phyloP scores from a whole-genome alignment of 257 asterid species.

The Plantago major region DNA sequence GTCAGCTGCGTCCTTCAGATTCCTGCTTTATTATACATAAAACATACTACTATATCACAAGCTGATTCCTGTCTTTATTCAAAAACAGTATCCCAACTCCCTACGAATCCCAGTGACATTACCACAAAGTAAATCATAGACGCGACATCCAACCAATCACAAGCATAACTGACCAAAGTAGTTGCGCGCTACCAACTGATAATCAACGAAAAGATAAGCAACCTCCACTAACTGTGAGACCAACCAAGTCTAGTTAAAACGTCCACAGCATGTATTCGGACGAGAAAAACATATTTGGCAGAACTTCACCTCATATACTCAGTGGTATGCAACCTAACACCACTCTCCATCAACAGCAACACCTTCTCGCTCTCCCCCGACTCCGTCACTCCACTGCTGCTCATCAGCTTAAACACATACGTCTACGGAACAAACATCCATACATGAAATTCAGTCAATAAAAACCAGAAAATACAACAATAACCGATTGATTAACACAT shows the following conservation, averaged over 20 bases:
- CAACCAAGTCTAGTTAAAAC: neutral
- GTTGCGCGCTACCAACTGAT: neutral
- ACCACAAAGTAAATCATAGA: too few relatives aligned
- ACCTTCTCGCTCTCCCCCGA: conserved; percentile 99
- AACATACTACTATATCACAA: too few relatives aligned
- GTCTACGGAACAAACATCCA: conserved; percentile 44
- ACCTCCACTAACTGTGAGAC: neutral
- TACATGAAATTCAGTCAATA: neutral
- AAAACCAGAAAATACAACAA: neutral
- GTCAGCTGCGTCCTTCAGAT: too few relatives aligned
- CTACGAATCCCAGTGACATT: too few relatives aligned
- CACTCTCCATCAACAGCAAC: conserved; percentile 93
- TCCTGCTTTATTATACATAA: too few relatives aligned
- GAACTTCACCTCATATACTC: conserved; percentile 70
- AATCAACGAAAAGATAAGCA: neutral
- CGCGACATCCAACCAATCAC: too few relatives aligned
- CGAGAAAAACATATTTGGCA: conserved; percentile 7
- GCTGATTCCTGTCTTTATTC: too few relatives aligned
- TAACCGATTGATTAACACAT: neutral
- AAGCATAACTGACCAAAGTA: neutral
- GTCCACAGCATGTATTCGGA: conserved; percentile 1
- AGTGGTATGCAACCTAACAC: conserved; percentile 89
- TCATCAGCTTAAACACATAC: conserved; percentile 92
- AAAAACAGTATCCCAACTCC: too few relatives aligned
- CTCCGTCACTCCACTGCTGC: conserved; percentile 91